phyloP scores from a whole-genome alignment of 2,329 filamentous ascomycete genomes.

The Xylariaceae sp. region DNA sequence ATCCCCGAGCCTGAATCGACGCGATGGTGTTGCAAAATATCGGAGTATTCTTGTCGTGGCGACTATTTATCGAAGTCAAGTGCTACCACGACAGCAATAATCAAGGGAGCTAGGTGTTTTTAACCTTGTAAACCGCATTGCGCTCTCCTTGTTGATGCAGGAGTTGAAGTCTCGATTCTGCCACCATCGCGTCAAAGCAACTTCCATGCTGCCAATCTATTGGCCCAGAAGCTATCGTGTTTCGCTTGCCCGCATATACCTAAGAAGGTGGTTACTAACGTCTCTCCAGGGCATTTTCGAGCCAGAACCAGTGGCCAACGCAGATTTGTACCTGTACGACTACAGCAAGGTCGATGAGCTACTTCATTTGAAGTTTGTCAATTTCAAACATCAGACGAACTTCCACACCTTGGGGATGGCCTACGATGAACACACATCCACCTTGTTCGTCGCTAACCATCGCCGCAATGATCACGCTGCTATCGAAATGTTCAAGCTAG shows the following conservation, averaged over 20 bases:
- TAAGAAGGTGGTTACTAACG: slow-evolving; percentile 3
- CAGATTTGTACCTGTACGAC: slow-evolving; percentile 37
- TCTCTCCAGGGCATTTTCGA: slow-evolving; percentile 28
- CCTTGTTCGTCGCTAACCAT: slow-evolving; percentile 39
- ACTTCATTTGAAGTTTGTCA: slow-evolving; percentile 23
- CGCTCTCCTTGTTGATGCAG: too few species aligned
- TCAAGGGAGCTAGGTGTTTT: too few species aligned
- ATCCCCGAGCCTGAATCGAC: background rate
- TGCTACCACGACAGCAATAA: too few species aligned
- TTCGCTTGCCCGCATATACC: slow-evolving; percentile 5
- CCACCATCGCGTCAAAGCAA: too few species aligned
- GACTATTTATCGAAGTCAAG: too few species aligned
- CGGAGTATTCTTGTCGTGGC: background rate
- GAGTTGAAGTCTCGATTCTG: too few species aligned
- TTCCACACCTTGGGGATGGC: slow-evolving; percentile 42
- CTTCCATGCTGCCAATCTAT: too few species aligned
- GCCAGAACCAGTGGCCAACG: slow-evolving; percentile 26
- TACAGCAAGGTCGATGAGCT: slow-evolving; percentile 30
- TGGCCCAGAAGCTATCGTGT: background rate
- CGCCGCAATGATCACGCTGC: slow-evolving; percentile 31
- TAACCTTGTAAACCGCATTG: too few species aligned
- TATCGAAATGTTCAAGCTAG: slow-evolving; percentile 40
- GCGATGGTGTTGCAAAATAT: background rate
- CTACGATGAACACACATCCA: slow-evolving; percentile 34
- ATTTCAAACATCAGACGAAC: slow-evolving; percentile 26